Conservation (phyloP, 768 basidiomycete species). For the Pleurotus eryngii region DNA sequence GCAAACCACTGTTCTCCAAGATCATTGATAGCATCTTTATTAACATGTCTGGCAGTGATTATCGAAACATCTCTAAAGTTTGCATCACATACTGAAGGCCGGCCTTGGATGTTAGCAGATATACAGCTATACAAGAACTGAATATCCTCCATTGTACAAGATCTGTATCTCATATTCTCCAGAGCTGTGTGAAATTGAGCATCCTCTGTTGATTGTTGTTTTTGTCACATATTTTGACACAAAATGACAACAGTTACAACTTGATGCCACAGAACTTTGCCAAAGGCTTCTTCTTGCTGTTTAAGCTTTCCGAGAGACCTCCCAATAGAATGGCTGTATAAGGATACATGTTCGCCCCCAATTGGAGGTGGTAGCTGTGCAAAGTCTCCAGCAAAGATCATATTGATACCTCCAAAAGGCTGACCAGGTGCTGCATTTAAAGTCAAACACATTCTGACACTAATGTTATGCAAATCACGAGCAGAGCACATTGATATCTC, state of each 20-base stretch:
- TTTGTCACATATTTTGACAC: constrained; percentile 29
- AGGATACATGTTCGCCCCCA: constrained; percentile 14
- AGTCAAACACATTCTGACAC: constrained; percentile 19
- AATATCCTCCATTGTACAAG: constrained; percentile 30
- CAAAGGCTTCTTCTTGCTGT: constrained; percentile 17
- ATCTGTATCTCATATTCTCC: constrained; percentile 27
- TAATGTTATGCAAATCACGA: constrained; percentile 27
- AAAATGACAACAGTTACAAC: constrained; percentile 29
- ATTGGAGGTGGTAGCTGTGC: constrained; percentile 27
- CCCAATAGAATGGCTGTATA: constrained; percentile 13
- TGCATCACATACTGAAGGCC: constrained; percentile 10
- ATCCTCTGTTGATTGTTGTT: constrained; percentile 20
- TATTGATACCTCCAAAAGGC: constrained; percentile 28
- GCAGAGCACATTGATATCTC: constrained; percentile 40
- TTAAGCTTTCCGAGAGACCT: neutral
- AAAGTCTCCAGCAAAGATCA: constrained; percentile 34
- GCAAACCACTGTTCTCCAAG: constrained; percentile 27
- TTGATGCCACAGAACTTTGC: constrained; percentile 29
- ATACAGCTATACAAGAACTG: constrained; percentile 21
- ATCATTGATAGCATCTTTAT: constrained; percentile 29
- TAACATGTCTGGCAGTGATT: constrained; percentile 27
- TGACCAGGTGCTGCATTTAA: constrained; percentile 9
- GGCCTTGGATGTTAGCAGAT: constrained; percentile 5
- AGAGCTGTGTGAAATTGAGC: constrained; percentile 21
- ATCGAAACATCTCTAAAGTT: constrained; percentile 27